Evolutionary conservation across 2,329 filamentous ascomycete species (phyloP), one percentile per base, ranked within the genome.

Genomic region (Arthrobotrys pseudoclavata): DNA sequence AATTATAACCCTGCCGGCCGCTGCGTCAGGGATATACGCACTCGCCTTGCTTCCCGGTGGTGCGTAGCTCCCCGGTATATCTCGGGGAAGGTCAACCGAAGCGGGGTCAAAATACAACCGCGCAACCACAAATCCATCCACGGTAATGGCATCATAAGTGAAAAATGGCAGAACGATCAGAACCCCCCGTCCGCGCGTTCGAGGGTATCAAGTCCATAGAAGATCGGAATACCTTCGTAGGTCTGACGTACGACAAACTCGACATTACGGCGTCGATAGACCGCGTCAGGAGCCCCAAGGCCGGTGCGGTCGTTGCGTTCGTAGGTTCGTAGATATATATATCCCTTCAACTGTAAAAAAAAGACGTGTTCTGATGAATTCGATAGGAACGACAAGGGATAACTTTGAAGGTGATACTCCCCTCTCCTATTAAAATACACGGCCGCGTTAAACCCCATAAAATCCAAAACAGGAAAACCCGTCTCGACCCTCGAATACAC

Each of bases 241-340:
- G 88, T 62, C 86, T 96, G 7, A 94, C 92, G 2, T 85, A 89
- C 77, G 84, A 88, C 40, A 83, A 85, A 48, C 87, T 96, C 74
- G 86, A 90, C 81, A 84, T 87, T 20, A 85, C 86, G 20, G 81
- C 85, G 4, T 85, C 88, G 31, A 91, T 93, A 83, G 85, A 90
- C 80, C 87, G 86, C 55, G 92, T 96, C 22, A 90, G 91, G 79
- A 92, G 88, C 80, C 90, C 91, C 20, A 87, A 89, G 81, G 91
- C 92, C 10, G 92, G 92, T 4, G 92, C 92, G 12, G 91, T 93
- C 60, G 91, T 94, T 9, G 82, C 94, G 37, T 94, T 94, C 83
- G 90, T 91, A 72, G 92, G 91, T 90, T 85, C 80, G 84, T 81
- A 50, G 9, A 22, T 13, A 29, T 45, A 55, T 40, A 37, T 55